Evolutionary conservation across 306 rosid genomes (phyloP).

Genomic region (Ormosia emarginata): DNA sequence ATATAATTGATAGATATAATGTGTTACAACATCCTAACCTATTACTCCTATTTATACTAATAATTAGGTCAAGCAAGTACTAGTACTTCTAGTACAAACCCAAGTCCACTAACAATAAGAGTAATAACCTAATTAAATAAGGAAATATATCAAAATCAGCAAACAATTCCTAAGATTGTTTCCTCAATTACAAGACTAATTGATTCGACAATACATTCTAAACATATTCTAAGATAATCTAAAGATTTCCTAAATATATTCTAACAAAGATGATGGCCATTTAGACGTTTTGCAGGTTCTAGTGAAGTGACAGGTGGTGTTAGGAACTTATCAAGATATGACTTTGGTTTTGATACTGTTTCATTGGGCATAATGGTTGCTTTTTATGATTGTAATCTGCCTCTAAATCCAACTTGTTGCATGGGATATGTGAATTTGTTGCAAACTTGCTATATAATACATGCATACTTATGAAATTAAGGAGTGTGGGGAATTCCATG

Average conservation of each 20-base stretch:
- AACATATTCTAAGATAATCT: not conserved
- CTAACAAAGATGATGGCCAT: not conserved
- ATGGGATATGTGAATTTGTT: not conserved
- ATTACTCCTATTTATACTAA: too few relatives aligned
- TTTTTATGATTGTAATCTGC: not conserved
- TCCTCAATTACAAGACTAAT: too few relatives aligned
- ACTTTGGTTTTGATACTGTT: not conserved
- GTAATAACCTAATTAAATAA: too few relatives aligned
- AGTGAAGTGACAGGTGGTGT: not conserved
- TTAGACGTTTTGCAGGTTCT: not conserved
- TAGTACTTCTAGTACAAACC: too few relatives aligned
- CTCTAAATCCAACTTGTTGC: not conserved
- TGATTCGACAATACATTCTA: too few relatives aligned
- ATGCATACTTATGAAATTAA: not conserved
- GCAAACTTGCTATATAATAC: not conserved
- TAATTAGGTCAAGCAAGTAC: too few relatives aligned
- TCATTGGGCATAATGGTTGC: not conserved
- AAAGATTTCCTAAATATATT: not conserved
- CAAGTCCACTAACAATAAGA: too few relatives aligned
- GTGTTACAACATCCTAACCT: too few relatives aligned
- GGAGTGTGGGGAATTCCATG: not conserved
- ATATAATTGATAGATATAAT: too few relatives aligned
- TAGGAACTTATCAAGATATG: not conserved
- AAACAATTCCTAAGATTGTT: too few relatives aligned
- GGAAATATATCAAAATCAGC: too few relatives aligned